A percentile compares a stretch with the other conserved stretches of the same genome.
These are phyloP conservation scores for Scorias spongiosa DNA, from an alignment of 2,329 filamentous ascomycete species.

Conservation along the genomic window DNA sequence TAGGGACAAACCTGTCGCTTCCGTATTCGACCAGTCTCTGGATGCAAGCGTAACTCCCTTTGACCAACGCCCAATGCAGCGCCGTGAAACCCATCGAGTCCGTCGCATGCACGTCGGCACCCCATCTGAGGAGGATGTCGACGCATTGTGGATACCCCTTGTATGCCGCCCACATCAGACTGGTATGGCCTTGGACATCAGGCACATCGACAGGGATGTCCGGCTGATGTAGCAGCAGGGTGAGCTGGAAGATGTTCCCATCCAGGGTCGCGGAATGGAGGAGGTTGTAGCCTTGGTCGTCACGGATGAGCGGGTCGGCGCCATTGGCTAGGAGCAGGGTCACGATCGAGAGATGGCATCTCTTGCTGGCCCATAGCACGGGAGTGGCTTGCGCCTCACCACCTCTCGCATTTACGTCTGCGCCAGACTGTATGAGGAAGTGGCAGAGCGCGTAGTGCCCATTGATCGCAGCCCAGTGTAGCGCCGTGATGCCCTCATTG, in stretches of 20 bases:
- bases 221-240: slow-evolving; percentile 72
- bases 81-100: slow-evolving; percentile 92
- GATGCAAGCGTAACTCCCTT: slow-evolving; percentile 76
- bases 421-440: slow-evolving; percentile 73
- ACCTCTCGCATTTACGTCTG: slow-evolving; percentile 87
- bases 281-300: slow-evolving; percentile 95
- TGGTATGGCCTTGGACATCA: slow-evolving; percentile 82
- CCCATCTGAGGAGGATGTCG: slow-evolving; percentile 85
- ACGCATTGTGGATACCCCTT: slow-evolving; percentile 90
- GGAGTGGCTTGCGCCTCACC: slow-evolving; percentile 90
- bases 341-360: slow-evolving; percentile 92
- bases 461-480: slow-evolving; percentile 99
- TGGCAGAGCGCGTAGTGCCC: slow-evolving; percentile 97
- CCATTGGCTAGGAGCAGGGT: slow-evolving; percentile 82
- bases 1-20: slow-evolving; percentile 81
- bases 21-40: slow-evolving; percentile 94
- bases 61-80: slow-evolving; percentile 90
- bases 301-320: slow-evolving; percentile 80
- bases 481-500: slow-evolving; percentile 82
- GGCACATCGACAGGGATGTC: slow-evolving; percentile 86
- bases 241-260: slow-evolving; percentile 79
- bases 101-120: slow-evolving; percentile 75
- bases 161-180: slow-evolving; percentile 97
- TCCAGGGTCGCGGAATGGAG: slow-evolving; percentile 95
- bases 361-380: slow-evolving; percentile 91